Percentiles rank a stretch among this genome's conserved stretches.
Evolutionary conservation across 805 yeast species (phyloP).

Genomic region (Monosporozyma servazzii): DNA sequence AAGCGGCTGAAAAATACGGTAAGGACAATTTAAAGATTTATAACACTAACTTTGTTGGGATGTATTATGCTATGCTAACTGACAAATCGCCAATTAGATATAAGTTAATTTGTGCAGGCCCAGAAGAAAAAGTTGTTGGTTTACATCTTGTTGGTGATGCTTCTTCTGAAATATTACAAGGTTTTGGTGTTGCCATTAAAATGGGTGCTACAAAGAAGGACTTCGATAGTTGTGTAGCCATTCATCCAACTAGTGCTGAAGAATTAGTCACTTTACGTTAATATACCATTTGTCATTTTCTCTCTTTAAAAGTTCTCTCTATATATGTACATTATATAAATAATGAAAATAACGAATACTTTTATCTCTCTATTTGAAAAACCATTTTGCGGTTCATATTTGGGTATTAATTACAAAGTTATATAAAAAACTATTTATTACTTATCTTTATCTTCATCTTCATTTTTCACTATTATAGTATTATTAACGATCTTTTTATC

Average conservation of each 20-base stretch:
- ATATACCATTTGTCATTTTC: neutral
- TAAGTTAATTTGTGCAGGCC: constrained; percentile 69
- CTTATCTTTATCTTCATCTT: neutral
- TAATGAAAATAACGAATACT: too few relatives aligned
- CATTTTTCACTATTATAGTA: neutral
- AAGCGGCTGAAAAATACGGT: constrained; percentile 74
- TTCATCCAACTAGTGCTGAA: constrained; percentile 98
- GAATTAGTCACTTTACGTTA: constrained; percentile 66
- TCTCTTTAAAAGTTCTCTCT: too few relatives aligned
- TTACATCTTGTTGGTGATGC: constrained; percentile 87
- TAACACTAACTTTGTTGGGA: constrained; percentile 73
- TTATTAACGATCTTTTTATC: constrained; percentile 5
- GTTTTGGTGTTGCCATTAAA: constrained; percentile 95
- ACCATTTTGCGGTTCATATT: too few relatives aligned
- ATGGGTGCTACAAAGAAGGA: constrained; percentile 99
- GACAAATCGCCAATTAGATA: constrained; percentile 80
- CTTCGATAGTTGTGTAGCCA: constrained; percentile 93
- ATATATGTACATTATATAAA: too few relatives aligned
- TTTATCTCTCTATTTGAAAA: too few relatives aligned
- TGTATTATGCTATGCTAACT: constrained; percentile 85
- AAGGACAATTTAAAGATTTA: constrained; percentile 71
- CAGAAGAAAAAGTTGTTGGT: constrained; percentile 89
- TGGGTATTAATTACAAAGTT: neutral
- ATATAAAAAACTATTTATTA: too few relatives aligned
- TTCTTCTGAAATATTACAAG: constrained; percentile 90